Conservation (phyloP, 2,329 filamentous ascomycete genomes). For the Cryphonectria radicalis region DNA sequence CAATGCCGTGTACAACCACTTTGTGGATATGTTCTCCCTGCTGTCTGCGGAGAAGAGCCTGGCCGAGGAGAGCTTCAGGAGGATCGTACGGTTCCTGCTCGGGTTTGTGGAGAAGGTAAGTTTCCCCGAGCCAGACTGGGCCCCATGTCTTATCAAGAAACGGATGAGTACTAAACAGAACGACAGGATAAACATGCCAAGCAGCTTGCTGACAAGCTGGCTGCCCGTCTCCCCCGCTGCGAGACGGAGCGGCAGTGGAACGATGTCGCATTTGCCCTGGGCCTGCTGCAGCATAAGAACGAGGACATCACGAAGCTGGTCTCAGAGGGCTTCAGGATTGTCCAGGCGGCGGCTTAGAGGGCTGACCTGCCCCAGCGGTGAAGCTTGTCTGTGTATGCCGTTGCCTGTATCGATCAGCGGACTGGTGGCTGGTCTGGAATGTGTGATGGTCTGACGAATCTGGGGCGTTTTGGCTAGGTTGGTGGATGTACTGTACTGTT, state of each 20-base stretch:
- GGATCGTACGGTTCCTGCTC: slow-evolving; percentile 89
- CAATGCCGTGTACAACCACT: slow-evolving; percentile 98
- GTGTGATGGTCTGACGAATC: not conserved
- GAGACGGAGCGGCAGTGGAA: slow-evolving; percentile 97
- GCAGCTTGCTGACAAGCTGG: slow-evolving; percentile 90
- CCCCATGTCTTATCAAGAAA: not conserved
- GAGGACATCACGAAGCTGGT: slow-evolving; percentile 83
- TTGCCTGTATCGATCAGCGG: not conserved
- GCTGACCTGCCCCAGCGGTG: slow-evolving; percentile 9
- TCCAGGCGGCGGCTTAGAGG: slow-evolving; percentile 62
- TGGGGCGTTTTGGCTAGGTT: not conserved
- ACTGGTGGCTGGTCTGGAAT: not conserved
- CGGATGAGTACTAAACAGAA: slow-evolving; percentile 28
- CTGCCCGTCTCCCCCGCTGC: slow-evolving; percentile 80
- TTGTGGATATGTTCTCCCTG: slow-evolving; percentile 97
- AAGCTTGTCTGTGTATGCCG: not conserved
- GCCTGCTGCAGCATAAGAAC: slow-evolving; percentile 88
- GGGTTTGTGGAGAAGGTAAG: slow-evolving; percentile 96
- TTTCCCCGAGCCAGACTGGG: slow-evolving; percentile 35
- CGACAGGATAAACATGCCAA: slow-evolving; percentile 92
- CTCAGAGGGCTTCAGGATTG: slow-evolving; percentile 74
- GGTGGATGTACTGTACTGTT: slow-evolving; percentile 2
- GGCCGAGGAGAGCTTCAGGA: slow-evolving; percentile 82
- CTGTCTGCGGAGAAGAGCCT: slow-evolving; percentile 80
- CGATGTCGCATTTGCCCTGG: slow-evolving; percentile 91